Percentiles rank a stretch among this genome's conserved stretches.
Evolutionary conservation across 2,329 filamentous ascomycete genomes (phyloP).

Genomic region (Lasiodiplodia gonubiensis): DNA sequence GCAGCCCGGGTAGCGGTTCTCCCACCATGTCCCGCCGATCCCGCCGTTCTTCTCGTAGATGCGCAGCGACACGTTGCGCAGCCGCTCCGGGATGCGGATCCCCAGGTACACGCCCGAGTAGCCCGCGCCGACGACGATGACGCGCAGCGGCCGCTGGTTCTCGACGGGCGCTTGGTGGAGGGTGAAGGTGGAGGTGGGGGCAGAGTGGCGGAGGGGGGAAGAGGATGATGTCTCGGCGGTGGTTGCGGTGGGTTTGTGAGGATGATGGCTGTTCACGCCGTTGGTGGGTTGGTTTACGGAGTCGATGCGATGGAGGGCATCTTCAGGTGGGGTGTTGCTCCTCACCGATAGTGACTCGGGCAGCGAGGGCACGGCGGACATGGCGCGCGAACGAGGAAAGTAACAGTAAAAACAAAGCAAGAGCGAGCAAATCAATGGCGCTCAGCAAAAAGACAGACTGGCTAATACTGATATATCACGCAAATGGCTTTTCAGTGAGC

Average conservation of each 20-base stretch:
- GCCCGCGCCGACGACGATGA: constrained; percentile 53
- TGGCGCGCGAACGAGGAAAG: constrained; percentile 25
- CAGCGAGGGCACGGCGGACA: constrained; percentile 42
- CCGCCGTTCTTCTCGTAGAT: constrained; percentile 54
- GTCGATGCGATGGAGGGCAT: constrained; percentile 27
- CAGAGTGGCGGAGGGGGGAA: too few species aligned
- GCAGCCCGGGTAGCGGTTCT: constrained; percentile 49
- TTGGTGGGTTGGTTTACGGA: constrained; percentile 18
- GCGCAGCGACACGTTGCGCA: constrained; percentile 47
- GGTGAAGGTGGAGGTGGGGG: constrained; percentile 31
- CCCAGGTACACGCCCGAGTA: constrained; percentile 53
- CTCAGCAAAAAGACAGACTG: not conserved
- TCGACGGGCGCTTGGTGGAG: constrained; percentile 50
- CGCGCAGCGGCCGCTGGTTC: constrained; percentile 49
- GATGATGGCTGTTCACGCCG: constrained; percentile 25
- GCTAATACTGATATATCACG: not conserved
- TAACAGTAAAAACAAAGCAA: not conserved
- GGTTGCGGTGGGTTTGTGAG: not conserved
- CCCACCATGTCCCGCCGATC: constrained; percentile 45
- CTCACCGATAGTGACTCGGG: constrained; percentile 30
- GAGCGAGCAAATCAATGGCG: not conserved
- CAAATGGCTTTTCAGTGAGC: not conserved
- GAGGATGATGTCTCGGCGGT: not conserved
- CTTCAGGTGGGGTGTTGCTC: constrained; percentile 29
- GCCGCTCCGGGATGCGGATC: constrained; percentile 51